These are phyloP conservation scores for Plantago major DNA, from an alignment of 257 asterid species.

Conservation along the genomic window DNA sequence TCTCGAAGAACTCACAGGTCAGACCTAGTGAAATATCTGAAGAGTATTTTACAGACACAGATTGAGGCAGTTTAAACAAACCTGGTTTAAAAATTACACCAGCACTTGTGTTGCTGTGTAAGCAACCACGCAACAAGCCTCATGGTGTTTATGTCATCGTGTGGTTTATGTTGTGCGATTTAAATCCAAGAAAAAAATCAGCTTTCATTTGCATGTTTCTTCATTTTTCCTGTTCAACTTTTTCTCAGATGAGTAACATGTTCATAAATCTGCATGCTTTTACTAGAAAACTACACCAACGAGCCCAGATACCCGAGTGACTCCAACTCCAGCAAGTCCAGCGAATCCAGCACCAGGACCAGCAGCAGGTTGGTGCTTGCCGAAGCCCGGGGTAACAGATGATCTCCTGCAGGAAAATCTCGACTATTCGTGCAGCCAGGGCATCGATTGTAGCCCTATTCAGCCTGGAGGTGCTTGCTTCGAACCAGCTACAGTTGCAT, in stretches of 20 bases:
- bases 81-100: no score
- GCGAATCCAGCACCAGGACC: conserved; percentile 42
- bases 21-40: no score
- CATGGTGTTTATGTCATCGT: no score
- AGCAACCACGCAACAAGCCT: no score
- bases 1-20: conserved; percentile 35
- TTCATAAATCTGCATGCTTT: conserved; percentile 16
- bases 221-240: neutral
- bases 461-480: conserved; percentile 75
- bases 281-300: conserved; percentile 28
- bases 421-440: conserved; percentile 64
- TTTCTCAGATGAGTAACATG: conserved; percentile 1
- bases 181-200: no score
- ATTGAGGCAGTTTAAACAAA: no score
- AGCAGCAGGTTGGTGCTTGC: conserved; percentile 65
- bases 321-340: conserved; percentile 27
- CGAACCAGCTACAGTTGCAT: conserved; percentile 50
- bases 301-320: conserved; percentile 18
- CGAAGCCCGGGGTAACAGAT: conserved; percentile 43
- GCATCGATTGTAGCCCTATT: conserved; percentile 68
- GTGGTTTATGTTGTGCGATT: no score
- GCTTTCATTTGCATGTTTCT: neutral
- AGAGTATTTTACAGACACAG: no score
- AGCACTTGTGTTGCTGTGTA: no score
- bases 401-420: conserved; percentile 65